Evolutionary conservation across 805 yeast species (phyloP).

Genomic region (Cephaloascus albidus): DNA sequence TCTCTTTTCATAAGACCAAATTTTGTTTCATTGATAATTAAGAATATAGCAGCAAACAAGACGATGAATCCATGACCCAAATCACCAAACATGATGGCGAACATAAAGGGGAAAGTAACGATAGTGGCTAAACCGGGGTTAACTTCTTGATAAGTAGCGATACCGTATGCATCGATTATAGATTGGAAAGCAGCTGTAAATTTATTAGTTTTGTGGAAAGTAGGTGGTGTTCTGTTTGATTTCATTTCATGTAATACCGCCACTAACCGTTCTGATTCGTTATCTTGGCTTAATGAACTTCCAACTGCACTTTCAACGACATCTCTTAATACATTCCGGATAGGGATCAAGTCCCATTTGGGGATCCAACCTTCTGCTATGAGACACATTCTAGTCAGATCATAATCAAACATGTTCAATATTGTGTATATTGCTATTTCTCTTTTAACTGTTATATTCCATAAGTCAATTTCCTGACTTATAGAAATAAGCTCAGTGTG

Average conservation of each 20-base stretch:
- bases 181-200: conserved; percentile 89
- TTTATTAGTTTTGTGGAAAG: conserved; percentile 89
- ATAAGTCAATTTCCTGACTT: conserved; percentile 24
- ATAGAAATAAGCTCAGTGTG: conserved; percentile 25
- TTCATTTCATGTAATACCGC: conserved; percentile 40
- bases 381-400: conserved; percentile 52
- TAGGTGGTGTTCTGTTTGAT: conserved; percentile 87
- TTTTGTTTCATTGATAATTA: conserved; percentile 68
- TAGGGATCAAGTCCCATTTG: conserved; percentile 33
- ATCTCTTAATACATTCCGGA: conserved; percentile 35
- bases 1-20: conserved; percentile 60
- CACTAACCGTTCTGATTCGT: conserved; percentile 7
- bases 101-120: conserved; percentile 96
- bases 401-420: conserved; percentile 61
- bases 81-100: conserved; percentile 99
- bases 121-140: conserved; percentile 94
- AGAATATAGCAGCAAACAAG: conserved; percentile 57
- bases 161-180: conserved; percentile 92
- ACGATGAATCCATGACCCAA: conserved; percentile 90
- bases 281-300: conserved; percentile 12
- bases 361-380: conserved; percentile 78
- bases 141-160: conserved; percentile 87
- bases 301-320: conserved; percentile 21
- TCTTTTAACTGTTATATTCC: conserved; percentile 26
- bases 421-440: conserved; percentile 52